These are phyloP conservation scores for Penicillium fuscoglaucum DNA, from an alignment of 2,329 filamentous ascomycete species.

Conservation along the genomic window DNA sequence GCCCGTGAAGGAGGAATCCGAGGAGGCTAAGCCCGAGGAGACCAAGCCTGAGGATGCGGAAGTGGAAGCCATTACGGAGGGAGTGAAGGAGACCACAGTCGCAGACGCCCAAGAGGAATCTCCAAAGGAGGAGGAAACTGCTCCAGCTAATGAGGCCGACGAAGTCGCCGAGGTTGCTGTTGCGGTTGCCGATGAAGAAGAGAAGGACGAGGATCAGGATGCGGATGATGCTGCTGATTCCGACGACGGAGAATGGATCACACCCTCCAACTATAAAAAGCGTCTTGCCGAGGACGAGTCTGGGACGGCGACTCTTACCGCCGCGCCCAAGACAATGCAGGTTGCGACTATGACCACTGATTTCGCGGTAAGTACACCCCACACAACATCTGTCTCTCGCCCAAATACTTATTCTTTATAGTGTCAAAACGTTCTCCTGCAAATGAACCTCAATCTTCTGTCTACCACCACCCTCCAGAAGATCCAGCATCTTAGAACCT, in stretches of 20 bases:
- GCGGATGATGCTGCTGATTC: conserved; percentile 43
- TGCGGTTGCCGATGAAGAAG: conserved; percentile 30
- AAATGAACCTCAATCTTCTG: conserved; percentile 90
- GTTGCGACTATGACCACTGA: conserved; percentile 92
- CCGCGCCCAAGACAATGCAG: conserved; percentile 68
- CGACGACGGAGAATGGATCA: conserved; percentile 80
- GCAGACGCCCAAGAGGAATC: conserved; percentile 29
- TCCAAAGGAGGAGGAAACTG: conserved; percentile 24
- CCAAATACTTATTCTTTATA: conserved; percentile 19
- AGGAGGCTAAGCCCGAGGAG: conserved; percentile 34
- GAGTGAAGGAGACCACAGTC: conserved; percentile 29
- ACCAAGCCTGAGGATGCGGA: conserved; percentile 28
- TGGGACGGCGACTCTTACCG: conserved; percentile 49
- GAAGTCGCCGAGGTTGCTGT: conserved; percentile 27
- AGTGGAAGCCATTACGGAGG: conserved; percentile 34
- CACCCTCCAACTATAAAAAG: conserved; percentile 84
- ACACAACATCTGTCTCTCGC: not conserved
- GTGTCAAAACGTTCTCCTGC: conserved; percentile 83
- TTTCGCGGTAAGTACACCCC: conserved; percentile 70
- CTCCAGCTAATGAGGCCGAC: conserved; percentile 15
- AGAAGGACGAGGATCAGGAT: conserved; percentile 31
- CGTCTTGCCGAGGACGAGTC: conserved; percentile 69
- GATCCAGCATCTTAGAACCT: conserved; percentile 82
- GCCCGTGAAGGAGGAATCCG: conserved; percentile 47
- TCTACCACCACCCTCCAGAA: conserved; percentile 71